Percentiles rank a stretch among this genome's conserved stretches.
These are phyloP conservation scores for Naganishia antarctica DNA, from an alignment of 768 basidiomycete genomes.

Conservation along the genomic window DNA sequence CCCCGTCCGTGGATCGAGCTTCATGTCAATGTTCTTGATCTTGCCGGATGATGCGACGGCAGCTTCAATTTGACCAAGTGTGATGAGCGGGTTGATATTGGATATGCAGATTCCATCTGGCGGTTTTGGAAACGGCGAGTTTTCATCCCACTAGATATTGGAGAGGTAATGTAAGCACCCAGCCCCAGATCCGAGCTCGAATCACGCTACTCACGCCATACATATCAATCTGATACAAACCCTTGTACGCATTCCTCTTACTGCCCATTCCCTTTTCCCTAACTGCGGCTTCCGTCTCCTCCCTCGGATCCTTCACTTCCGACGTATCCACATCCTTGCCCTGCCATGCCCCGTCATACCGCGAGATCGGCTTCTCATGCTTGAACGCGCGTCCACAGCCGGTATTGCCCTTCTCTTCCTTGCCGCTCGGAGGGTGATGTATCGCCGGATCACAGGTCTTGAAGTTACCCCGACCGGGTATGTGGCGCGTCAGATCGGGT, in stretches of 20 bases:
- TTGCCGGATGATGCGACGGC: slow-evolving; percentile 64
- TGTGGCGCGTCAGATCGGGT: slow-evolving; percentile 13
- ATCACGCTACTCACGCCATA: slow-evolving; percentile 2
- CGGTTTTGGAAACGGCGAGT: slow-evolving; percentile 68
- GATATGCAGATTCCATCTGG: slow-evolving; percentile 62
- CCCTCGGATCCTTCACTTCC: slow-evolving; percentile 22
- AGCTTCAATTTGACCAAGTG: slow-evolving; percentile 61
- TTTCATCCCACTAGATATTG: slow-evolving; percentile 63
- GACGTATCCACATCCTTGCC: slow-evolving; percentile 15
- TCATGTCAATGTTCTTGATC: slow-evolving; percentile 65
- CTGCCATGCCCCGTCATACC: neutral
- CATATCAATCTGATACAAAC: slow-evolving; percentile 12
- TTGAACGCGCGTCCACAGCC: slow-evolving; percentile 9
- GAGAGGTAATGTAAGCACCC: slow-evolving; percentile 7
- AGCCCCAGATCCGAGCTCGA: neutral
- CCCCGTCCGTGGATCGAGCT: slow-evolving; percentile 74
- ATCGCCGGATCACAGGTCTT: neutral
- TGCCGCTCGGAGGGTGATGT: neutral
- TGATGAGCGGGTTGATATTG: slow-evolving; percentile 66
- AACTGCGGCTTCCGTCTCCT: slow-evolving; percentile 6
- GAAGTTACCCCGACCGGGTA: neutral
- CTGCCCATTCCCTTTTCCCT: slow-evolving; percentile 22
- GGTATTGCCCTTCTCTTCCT: neutral
- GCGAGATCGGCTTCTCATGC: slow-evolving; percentile 14
- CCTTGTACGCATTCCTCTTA: slow-evolving; percentile 23